Base-by-base conservation (phyloP, 2,329 filamentous ascomycete genomes). In the Claviceps lovelessii region DNA sequence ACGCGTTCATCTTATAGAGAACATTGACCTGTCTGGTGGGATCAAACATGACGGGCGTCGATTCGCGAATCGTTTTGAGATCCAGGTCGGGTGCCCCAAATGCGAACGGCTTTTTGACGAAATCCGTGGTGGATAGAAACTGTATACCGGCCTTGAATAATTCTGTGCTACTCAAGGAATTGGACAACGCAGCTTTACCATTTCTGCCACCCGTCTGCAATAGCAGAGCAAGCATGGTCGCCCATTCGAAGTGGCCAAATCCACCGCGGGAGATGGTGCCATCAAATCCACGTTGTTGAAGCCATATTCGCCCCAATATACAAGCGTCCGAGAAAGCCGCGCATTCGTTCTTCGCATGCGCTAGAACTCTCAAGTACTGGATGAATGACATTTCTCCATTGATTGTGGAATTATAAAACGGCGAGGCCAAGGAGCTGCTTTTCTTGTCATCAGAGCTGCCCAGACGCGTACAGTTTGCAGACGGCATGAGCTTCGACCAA, bases 101-200 rank as follows among this genome's bases (percentile, higher is more conserved):
- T 1, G 77, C 60, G 39, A 84, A 76, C 0, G 86, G 82, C 60
- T 80, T 86, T 61, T 80, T 84, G 55, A 73, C 74, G 54, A 96
- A 73, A 63, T 95, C 84, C 42, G 80, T 84, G 1, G 80, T 78
- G 1, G 86, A 83, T 19, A 98, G 73, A 61, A 91, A 93, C 65
- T 96, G 91, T n/a, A 98, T 73, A 1, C 85, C 83, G 3, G 89
- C 90, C 70, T 96, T 97, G 77, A 98, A 96, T 48, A 97, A 77
- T 68, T 97, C 91, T 29, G 91, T 93, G 68, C 86, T 86, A 72
- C 86, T 95, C 62, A 95, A 86, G 8, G 88, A 88, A 5, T 81
- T 76, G 6, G 90, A 89, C 17, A 97, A 76, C 6, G 88, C 72
- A 2, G 85, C 78, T 59, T 83, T 79, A 2, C 86, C 86, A 57